Evolutionary conservation across 2,329 filamentous ascomycete species (phyloP), one percentile per base, ranked within the genome.

Genomic region (Trichoderma sp.): DNA sequence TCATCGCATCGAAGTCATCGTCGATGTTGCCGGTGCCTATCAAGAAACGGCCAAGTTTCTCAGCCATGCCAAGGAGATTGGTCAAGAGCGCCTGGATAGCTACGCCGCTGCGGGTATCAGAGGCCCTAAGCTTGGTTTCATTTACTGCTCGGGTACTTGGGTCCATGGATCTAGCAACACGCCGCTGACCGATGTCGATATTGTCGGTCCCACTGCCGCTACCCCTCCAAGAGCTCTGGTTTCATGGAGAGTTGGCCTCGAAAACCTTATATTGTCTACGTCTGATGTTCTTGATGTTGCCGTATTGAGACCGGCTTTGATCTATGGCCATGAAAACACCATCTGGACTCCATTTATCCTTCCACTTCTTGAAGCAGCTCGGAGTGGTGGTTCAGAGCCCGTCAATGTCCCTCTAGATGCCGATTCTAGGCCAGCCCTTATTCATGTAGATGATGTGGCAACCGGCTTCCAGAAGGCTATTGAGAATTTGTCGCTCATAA

Each of bases 271-370:
- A 8, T 47, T 68, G 24, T 64, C 57, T 43, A 40, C 63, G 10
- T 64, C 68, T 5, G 59, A 70, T n/a, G 58, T 70, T n/a, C 47
- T 71, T 5, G 64, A 70, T 52, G 68, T 71, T 24, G 70, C 68
- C 11, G 21, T 71, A 14, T n/a, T 71, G 16, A 59, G 70, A 16
- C 70, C 70, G 1, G 70, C 63, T 19, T 52, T 71, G 43, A 66
- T 71, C 21, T 71, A 71, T 24, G 70, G 70, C 37, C 33, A 58
- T 13, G 68, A 71, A 52, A 68, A 65, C 8, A 70, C 68, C 1
- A 71, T 71, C 4, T 71, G 70, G 70, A 65, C 70, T 21, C 21
- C 64, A 3, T 71, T 70, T n/a, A 56, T 71, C 43, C 65, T 71
- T 1, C 70, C 70, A 0, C 70, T 71, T 6, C 69, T 71, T 40